Evolutionary conservation across 2,329 filamentous ascomycete species (phyloP).

Genomic region (Fusarium devonianum): DNA sequence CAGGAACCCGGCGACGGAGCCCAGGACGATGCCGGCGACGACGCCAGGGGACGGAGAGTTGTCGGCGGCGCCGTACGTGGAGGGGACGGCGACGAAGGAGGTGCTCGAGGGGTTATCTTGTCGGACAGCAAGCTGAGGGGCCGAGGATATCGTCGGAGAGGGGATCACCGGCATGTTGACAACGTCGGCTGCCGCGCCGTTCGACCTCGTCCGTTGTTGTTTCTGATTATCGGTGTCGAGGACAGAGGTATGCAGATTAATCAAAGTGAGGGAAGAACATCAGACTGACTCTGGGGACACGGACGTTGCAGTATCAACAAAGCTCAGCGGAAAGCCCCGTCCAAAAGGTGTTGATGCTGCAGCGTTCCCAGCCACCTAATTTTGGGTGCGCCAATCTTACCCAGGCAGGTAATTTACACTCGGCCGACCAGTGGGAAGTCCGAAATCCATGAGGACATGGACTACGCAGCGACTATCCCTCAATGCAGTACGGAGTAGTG

Average conservation of each 20-base stretch:
- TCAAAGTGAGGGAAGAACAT: background rate
- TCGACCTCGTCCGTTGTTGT: background rate
- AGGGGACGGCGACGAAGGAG: slow-evolving; percentile 46
- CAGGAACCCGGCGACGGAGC: slow-evolving; percentile 58
- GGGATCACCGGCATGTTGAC: slow-evolving; percentile 27
- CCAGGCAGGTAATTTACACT: too few relatives aligned
- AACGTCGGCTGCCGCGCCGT: too few relatives aligned
- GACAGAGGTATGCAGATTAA: background rate
- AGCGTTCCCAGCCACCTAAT: too few relatives aligned
- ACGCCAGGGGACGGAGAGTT: slow-evolving; percentile 53
- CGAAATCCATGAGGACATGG: too few relatives aligned
- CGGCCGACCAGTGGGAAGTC: too few relatives aligned
- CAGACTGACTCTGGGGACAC: slow-evolving; percentile 4
- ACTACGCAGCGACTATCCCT: too few relatives aligned
- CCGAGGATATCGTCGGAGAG: slow-evolving; percentile 23
- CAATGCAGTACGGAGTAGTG: too few relatives aligned
- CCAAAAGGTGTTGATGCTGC: too few relatives aligned
- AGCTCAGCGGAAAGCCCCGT: background rate
- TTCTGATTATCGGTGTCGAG: background rate
- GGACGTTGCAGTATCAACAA: background rate
- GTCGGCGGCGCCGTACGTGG: slow-evolving; percentile 45
- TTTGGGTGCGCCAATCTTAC: background rate
- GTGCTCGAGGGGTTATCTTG: slow-evolving; percentile 28
- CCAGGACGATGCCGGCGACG: slow-evolving; percentile 55
- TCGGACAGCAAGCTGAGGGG: slow-evolving; percentile 29